Evolutionary conservation across 805 yeast genomes (phyloP).

Genomic region (Ogataea nitratoaversa): DNA sequence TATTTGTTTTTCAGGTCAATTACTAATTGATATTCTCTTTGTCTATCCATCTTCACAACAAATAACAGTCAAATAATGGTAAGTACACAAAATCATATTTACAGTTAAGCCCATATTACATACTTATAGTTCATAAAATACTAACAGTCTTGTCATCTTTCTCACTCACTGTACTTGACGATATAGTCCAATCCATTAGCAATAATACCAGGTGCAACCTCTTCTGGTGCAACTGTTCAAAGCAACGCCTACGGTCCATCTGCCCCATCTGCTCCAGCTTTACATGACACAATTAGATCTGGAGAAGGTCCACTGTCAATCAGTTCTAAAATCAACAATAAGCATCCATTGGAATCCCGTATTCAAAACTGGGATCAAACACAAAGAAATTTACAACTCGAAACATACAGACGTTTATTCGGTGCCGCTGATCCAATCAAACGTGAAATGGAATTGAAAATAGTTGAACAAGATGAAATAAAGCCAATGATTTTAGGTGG

Average conservation of each 20-base stretch:
- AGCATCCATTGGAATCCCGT: constrained; percentile 84
- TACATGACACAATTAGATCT: constrained; percentile 65
- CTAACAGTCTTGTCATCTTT: too few species aligned
- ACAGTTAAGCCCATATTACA: too few species aligned
- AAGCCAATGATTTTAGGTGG: constrained; percentile 64
- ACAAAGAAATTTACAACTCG: constrained; percentile 65
- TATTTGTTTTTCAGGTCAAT: too few species aligned
- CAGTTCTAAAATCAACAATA: constrained; percentile 60
- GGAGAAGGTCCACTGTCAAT: constrained; percentile 60
- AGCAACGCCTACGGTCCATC: constrained; percentile 48
- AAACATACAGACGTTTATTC: constrained; percentile 74
- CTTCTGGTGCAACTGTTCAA: constrained; percentile 40
- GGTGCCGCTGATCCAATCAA: constrained; percentile 94
- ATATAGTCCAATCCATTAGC: constrained; percentile 37
- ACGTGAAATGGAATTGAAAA: constrained; percentile 80
- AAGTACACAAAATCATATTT: too few species aligned
- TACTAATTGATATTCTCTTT: too few species aligned
- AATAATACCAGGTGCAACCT: constrained; percentile 50
- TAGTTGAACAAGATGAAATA: constrained; percentile 67
- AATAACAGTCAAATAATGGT: too few species aligned
- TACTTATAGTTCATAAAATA: too few species aligned
- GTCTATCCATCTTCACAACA: too few species aligned
- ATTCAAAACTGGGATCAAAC: constrained; percentile 76
- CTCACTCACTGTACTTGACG: too few species aligned
- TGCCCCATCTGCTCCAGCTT: constrained; percentile 64